Conservation (phyloP, 371 early-diverging fungal species). For the Mortierella sp. region DNA sequence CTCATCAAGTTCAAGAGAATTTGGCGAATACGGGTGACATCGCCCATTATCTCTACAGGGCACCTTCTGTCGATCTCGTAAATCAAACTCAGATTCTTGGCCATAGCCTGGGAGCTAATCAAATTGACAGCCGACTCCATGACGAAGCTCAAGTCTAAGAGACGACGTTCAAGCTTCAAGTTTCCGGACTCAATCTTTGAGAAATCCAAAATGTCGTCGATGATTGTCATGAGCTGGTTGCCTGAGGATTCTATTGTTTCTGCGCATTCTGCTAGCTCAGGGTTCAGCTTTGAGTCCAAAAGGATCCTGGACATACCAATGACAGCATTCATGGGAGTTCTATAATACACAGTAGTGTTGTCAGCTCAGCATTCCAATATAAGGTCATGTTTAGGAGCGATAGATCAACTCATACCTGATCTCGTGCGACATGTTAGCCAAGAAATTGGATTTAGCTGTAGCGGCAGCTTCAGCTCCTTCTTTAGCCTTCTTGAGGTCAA, state of each 20-base stretch:
- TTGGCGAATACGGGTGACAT: constrained; percentile 64
- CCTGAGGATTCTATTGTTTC: constrained; percentile 62
- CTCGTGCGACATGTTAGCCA: constrained; percentile 66
- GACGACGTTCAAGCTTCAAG: constrained; percentile 56
- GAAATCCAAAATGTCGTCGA: constrained; percentile 71
- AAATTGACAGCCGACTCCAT: constrained; percentile 60
- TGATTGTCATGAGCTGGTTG: constrained; percentile 62
- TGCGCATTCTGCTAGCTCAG: constrained; percentile 60
- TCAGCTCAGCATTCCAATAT: neutral
- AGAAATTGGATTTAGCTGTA: constrained; percentile 63
- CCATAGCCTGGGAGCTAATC: constrained; percentile 50
- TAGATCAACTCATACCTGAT: constrained; percentile 23
- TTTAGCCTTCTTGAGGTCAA: constrained; percentile 63
- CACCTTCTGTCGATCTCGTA: constrained; percentile 50
- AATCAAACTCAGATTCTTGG: constrained; percentile 47
- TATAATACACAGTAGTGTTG: constrained; percentile 9
- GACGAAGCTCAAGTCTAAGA: constrained; percentile 64
- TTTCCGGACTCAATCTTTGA: constrained; percentile 71
- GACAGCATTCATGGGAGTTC: constrained; percentile 63
- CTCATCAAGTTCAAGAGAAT: constrained; percentile 67
- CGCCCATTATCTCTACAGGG: constrained; percentile 60
- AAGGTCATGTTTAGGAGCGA: neutral
- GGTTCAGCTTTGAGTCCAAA: constrained; percentile 59
- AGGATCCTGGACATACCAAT: constrained; percentile 63
- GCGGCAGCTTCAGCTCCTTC: constrained; percentile 68